These are phyloP conservation scores for Carnegiea gigantea DNA, from an alignment of 179 eudicot genomes.

Conservation along the genomic window DNA sequence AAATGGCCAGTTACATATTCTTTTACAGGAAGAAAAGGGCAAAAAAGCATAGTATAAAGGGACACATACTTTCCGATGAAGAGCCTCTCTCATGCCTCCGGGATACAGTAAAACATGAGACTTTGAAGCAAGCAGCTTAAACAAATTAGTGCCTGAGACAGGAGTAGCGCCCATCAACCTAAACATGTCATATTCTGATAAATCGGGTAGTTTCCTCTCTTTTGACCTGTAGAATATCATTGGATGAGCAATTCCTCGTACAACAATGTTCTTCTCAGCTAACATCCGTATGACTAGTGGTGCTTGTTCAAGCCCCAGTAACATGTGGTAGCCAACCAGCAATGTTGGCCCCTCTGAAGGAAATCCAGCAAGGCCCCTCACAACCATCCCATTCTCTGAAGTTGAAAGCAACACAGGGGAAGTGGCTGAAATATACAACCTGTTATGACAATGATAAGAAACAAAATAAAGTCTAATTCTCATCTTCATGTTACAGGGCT, in stretches of 20 bases:
- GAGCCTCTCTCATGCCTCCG: slow-evolving; percentile 83
- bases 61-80: slow-evolving; percentile 66
- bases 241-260: slow-evolving; percentile 80
- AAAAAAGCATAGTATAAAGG: not conserved
- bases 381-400: slow-evolving; percentile 62
- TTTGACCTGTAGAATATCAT: slow-evolving; percentile 47
- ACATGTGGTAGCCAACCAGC: slow-evolving; percentile 78
- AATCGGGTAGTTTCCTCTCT: slow-evolving; percentile 35
- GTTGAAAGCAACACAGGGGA: slow-evolving; percentile 78
- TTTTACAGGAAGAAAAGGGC: not conserved
- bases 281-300: slow-evolving; percentile 44
- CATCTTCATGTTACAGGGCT: not conserved
- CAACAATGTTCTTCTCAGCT: slow-evolving; percentile 49
- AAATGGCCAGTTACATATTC: not conserved
- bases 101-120: slow-evolving; percentile 80
- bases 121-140: slow-evolving; percentile 51
- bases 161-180: slow-evolving; percentile 76
- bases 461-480: not conserved
- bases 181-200: slow-evolving; percentile 44
- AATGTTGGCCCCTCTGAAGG: slow-evolving; percentile 78
- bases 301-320: slow-evolving; percentile 57
- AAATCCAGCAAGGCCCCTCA: slow-evolving; percentile 62
- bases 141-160: slow-evolving; percentile 62
- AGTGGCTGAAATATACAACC: slow-evolving; percentile 45
- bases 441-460: slow-evolving; percentile 16